A percentile compares a stretch with the other conserved stretches of the same genome.
These are phyloP conservation scores for Saccharomycopsis crataegensis DNA, from an alignment of 1,139 yeast species.

Conservation along the genomic window DNA sequence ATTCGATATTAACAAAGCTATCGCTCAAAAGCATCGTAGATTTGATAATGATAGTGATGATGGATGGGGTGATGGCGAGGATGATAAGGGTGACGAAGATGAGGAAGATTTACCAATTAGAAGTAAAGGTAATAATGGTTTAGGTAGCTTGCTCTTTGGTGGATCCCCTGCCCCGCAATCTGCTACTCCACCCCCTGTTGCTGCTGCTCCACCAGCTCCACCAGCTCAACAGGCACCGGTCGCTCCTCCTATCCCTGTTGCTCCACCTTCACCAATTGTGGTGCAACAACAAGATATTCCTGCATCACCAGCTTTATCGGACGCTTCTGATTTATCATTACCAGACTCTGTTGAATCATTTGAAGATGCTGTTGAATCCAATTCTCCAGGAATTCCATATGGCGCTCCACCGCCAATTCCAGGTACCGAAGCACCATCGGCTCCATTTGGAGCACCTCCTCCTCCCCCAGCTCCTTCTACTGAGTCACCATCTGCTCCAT, in stretches of 20 bases:
- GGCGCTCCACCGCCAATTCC: conserved; percentile 25
- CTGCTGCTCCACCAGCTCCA: conserved; percentile 22
- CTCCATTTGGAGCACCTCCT: conserved; percentile 23
- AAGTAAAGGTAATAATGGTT: conserved; percentile 9
- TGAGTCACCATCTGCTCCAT: conserved; percentile 21
- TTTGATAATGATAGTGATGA: conserved; percentile 18
- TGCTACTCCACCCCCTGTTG: conserved; percentile 24
- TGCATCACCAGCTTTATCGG: conserved; percentile 20
- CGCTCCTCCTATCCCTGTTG: conserved; percentile 24
- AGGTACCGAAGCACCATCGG: conserved; percentile 29
- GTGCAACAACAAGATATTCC: background rate
- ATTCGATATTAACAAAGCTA: conserved; percentile 17
- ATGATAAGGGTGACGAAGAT: conserved; percentile 33
- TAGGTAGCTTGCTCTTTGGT: conserved; percentile 49
- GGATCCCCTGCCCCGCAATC: conserved; percentile 25
- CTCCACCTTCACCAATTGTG: conserved; percentile 26
- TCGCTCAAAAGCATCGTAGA: conserved; percentile 9
- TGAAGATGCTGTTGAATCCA: conserved; percentile 22
- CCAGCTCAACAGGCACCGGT: conserved; percentile 10
- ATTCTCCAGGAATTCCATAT: conserved; percentile 8
- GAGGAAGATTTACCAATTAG: conserved; percentile 24
- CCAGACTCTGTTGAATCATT: conserved; percentile 32
- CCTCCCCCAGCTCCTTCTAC: conserved; percentile 24
- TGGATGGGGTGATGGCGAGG: conserved; percentile 26
- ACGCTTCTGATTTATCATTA: conserved; percentile 29